Base-by-base conservation (phyloP, 2,329 filamentous ascomycete genomes). In the Furcasterigmium sp. region DNA sequence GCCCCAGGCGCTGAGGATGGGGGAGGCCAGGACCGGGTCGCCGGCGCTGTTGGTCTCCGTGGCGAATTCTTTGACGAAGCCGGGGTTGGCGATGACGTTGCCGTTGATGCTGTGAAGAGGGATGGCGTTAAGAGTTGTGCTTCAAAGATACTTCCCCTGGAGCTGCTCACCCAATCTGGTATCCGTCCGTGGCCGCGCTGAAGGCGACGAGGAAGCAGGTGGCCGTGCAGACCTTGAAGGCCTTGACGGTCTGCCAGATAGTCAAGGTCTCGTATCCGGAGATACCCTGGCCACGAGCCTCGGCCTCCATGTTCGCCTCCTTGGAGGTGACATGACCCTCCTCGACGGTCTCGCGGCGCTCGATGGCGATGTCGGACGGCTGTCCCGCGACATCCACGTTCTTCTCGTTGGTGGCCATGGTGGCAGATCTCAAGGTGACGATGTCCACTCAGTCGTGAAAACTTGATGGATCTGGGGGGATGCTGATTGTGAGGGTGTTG, bases 1-100 rank as follows among this genome's bases (percentile, higher is more conserved):
- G 26, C 63, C 58, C 63, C 65, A 68, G 0, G 56, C 60, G 3
- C 59, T 59, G 20, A 67, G 53, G 26, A 66, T 61, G 32, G 57
- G 57, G 0, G 61, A 60, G 2, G 50, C 51, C 11, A 67, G 63
- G 37, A 60, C 57, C 8, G 49, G 55, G 18, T 56, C 45, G 4
- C 58, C 59, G 3, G 45, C 41, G 8, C 50, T 52, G 3, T 49
- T 54, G 9, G 49, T 58, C 4, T 53, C 53, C 0, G 54, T 53
- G 1, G 56, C 54, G 44, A 68, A 60, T 25, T 64, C 61, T 11
- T 41, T 44, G 32, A 67, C 59, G 40, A 67, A 68, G 5, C 62
- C 64, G 35, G 59, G 55, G 46, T 67, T 68, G 14, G 64, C 59
- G 17, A 64, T 53, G 34, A 67, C 58, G 35, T 61, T 58, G 8